Conservation (phyloP, 441 rosid genomes). For the Populus trichocarpa region DNA sequence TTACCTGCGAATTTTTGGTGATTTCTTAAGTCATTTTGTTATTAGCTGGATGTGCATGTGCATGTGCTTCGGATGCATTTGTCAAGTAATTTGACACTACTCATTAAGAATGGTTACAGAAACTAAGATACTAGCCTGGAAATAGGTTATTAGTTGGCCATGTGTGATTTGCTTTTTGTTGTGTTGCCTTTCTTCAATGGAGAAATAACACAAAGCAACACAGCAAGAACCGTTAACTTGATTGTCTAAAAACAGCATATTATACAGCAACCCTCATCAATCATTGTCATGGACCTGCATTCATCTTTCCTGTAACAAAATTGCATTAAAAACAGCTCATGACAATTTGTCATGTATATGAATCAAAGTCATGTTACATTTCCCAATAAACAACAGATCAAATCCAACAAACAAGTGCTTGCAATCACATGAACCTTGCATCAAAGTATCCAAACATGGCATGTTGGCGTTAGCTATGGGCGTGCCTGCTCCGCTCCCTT, state of each 20-base stretch:
- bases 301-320: not conserved
- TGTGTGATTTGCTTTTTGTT: not conserved
- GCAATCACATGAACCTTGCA: not conserved
- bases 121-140: too few species aligned
- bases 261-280: not conserved
- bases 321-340: not conserved
- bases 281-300: not conserved
- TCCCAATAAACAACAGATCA: not conserved
- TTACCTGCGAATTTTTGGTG: not conserved
- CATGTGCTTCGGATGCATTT: not conserved
- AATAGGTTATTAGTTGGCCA: too few species aligned
- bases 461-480: not conserved
- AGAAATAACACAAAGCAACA: not conserved
- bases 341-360: not conserved
- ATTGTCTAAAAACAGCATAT: not conserved
- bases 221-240: not conserved
- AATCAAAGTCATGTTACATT: not conserved
- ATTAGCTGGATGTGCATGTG: not conserved
- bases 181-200: not conserved
- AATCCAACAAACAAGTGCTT: not conserved
- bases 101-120: too few species aligned
- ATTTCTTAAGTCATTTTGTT: not conserved
- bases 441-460: not conserved
- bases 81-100: not conserved
- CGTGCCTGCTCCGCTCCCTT: not conserved